phyloP scores from a whole-genome alignment of 768 basidiomycete genomes.

The Russula sp. region DNA sequence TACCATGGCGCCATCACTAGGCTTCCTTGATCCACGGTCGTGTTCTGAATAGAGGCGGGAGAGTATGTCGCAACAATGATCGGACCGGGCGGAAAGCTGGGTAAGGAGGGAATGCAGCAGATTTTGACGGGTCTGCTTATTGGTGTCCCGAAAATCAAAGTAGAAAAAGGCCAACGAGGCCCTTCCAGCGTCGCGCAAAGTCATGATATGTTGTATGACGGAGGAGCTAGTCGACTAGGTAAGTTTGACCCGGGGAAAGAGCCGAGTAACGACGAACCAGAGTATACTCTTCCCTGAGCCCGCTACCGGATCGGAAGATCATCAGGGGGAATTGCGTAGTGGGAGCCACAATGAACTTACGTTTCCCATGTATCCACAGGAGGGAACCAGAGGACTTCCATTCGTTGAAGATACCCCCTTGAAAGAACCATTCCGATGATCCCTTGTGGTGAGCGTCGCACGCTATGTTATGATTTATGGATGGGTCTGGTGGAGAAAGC shows the following conservation, averaged over 20 bases:
- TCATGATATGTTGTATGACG: not conserved
- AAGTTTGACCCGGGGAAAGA: not conserved
- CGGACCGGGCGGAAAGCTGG: no score
- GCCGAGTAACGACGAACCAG: not conserved
- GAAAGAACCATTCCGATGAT: not conserved
- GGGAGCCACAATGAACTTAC: not conserved
- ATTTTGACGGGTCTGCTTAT: not conserved
- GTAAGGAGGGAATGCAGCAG: no score
- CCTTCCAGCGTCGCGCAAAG: not conserved
- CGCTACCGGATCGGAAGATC: not conserved
- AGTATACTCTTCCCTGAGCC: slow-evolving; percentile 4
- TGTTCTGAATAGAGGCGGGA: no score
- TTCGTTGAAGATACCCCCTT: not conserved
- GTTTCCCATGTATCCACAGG: slow-evolving; percentile 3
- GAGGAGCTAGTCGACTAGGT: not conserved
- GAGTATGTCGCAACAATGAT: no score
- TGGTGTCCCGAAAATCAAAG: slow-evolving; percentile 3
- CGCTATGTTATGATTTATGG: not conserved
- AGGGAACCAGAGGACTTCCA: slow-evolving; percentile 1
- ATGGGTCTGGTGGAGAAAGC: slow-evolving; percentile 32
- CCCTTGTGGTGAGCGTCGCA: not conserved
- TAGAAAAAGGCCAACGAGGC: slow-evolving; percentile 1
- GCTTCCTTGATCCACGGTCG: no score
- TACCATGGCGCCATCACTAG: no score
- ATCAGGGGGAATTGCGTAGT: not conserved